phyloP scores from a whole-genome alignment of 129 eudicot species.

The Ambrosia artemisiifolia region DNA sequence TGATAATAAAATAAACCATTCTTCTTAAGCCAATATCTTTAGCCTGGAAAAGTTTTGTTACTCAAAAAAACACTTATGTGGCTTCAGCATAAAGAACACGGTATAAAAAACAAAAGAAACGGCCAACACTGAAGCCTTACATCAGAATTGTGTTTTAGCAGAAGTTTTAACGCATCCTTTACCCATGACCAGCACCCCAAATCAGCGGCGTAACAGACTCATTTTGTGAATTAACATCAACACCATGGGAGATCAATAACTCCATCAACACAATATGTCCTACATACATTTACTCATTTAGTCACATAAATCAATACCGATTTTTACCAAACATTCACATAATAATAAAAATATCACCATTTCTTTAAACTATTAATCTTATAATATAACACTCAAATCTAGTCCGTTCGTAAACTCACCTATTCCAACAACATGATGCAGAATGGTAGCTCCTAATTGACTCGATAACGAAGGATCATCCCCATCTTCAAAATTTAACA shows the following conservation, averaged over 20 bases:
- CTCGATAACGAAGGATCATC: constrained; percentile 76
- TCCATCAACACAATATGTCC: constrained; percentile 78
- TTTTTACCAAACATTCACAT: neutral
- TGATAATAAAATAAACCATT: too few species aligned
- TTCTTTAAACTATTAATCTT: neutral
- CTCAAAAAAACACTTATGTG: too few species aligned
- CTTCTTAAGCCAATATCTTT: too few species aligned
- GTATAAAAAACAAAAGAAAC: neutral
- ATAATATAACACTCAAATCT: neutral
- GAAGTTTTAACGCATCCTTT: constrained; percentile 68
- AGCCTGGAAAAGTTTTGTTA: too few species aligned
- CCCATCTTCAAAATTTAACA: constrained; percentile 72
- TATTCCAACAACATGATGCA: constrained; percentile 84
- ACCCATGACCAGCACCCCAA: constrained; percentile 98
- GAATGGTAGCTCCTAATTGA: constrained; percentile 86
- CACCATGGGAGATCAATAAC: constrained; percentile 57
- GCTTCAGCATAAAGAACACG: neutral
- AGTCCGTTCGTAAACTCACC: constrained; percentile 43
- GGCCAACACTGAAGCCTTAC: constrained; percentile 44
- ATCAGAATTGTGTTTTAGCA: constrained; percentile 77
- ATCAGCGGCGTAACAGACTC: constrained; percentile 89
- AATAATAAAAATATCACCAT: neutral
- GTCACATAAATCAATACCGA: too few species aligned
- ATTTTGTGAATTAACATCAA: constrained; percentile 71
- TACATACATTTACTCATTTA: constrained; percentile 29